Evolutionary conservation across 2,329 filamentous ascomycete genomes (phyloP).

Genomic region (Scedosporium boydii): DNA sequence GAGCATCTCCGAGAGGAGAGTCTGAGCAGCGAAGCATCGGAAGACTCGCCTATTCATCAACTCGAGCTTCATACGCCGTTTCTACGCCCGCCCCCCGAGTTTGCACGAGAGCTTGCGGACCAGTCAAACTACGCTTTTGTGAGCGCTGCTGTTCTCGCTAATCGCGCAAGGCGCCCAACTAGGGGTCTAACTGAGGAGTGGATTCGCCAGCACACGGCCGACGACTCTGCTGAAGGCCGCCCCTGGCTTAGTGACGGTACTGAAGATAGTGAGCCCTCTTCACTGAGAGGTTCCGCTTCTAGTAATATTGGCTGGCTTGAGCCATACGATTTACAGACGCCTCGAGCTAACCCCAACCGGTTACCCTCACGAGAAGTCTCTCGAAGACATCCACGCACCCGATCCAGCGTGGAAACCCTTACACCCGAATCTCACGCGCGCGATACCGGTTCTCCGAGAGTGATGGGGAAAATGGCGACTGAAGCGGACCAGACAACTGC

Average conservation of each 20-base stretch:
- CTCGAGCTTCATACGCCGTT: conserved; percentile 55
- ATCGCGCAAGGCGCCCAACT: conserved; percentile 48
- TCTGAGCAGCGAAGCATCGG: conserved; percentile 48
- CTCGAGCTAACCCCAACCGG: conserved; percentile 25
- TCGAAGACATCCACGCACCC: conserved; percentile 30
- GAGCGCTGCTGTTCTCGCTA: conserved; percentile 53
- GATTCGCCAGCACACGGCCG: conserved; percentile 77
- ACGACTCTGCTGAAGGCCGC: conserved; percentile 58
- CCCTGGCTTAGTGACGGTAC: conserved; percentile 72
- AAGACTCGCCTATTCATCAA: conserved; percentile 51
- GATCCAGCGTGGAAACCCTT: conserved; percentile 49
- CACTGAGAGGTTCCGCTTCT: conserved; percentile 56
- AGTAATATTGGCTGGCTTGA: conserved; percentile 42
- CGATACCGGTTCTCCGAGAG: conserved; percentile 2
- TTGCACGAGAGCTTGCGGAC: conserved; percentile 15
- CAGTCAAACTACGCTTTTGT: conserved; percentile 21
- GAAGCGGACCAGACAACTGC: conserved; percentile 12
- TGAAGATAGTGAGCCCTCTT: conserved; percentile 62
- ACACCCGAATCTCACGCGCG: conserved; percentile 20
- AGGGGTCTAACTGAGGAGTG: conserved; percentile 70
- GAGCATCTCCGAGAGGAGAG: conserved; percentile 39
- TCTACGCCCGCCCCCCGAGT: conserved; percentile 44
- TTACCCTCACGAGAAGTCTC: conserved; percentile 8
- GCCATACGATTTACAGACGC: conserved; percentile 34
- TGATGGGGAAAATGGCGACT: conserved; percentile 3